Evolutionary conservation across 768 basidiomycete species (phyloP), one percentile per base, ranked within the genome.

Genomic region (Mycena haematopus): DNA sequence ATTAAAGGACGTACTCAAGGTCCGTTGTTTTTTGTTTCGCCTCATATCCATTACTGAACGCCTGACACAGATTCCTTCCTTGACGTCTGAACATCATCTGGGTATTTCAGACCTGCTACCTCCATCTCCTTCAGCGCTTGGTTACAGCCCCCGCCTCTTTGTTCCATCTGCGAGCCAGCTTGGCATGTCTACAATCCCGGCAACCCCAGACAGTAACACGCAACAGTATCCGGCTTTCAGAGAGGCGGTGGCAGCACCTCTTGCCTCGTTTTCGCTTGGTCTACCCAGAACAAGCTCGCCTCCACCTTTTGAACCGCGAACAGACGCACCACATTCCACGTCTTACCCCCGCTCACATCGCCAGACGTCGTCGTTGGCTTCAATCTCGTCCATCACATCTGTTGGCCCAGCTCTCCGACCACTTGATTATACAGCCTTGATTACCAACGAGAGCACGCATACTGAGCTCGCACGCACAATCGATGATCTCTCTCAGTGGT

Each of bases 1-100:
- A 3, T 75, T 91, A 33, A 91, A 87, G 70, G 90, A 92, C 69
- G 87, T 89, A 19, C 74, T 91, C 27, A 91, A 91, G 84, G 90
- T 88, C 72, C 47, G 58, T 60, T 11, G 50, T 33, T 25, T 9
- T 35, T 25, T 14, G n/a, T 22, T 29, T 44, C 51, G 44, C 27
- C 38, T 33, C 15, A 15, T 25, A 8, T 52, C 19, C 35, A 25
- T 60, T 60, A 52, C 46, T 57, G 17, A 38, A 36, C 36, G 49
- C 40, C 52, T 45, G 42, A 60, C 35, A 5, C 60, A 91, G 89
- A 83, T 88, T 45, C 88, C 90, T 0, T 84, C 83, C 14, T 77
- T 90, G 22, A 84, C 87, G 21, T 86, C 87, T 1, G 90, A 90
- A 54, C 87, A 91, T 69, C 86, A 87, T 67, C 73, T 89, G 19